Evolutionary conservation across 768 basidiomycete species (phyloP), one percentile per base, ranked within the genome.

Genomic region (Sarcomyxa edulis): DNA sequence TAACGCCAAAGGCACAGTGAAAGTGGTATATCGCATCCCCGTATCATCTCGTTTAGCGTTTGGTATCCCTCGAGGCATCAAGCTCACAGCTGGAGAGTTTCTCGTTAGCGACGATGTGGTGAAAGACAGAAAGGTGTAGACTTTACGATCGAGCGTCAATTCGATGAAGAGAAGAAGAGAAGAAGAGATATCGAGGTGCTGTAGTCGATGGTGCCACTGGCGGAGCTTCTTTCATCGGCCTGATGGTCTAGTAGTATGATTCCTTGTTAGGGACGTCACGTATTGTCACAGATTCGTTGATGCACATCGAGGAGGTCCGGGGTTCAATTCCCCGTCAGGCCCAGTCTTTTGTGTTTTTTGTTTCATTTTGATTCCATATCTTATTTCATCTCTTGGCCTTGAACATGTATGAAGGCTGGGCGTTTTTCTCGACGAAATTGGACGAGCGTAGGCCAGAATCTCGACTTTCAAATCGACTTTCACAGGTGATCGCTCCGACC

Each of bases 41-140:
- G 78, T 81, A 49, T 91, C 88, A 65, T 90, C 86, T 48, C 77
- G 74, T 60, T 80, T 84, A 20, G 74, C 78, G 51, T 86, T 87
- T 21, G 88, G 86, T 32, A 89, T 75, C 42, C 87, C 87, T 59
- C 87, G 74, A 43, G 87, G 87, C 87, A 89, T 89, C 15, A 28
- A n/a, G n/a, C n/a, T n/a, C n/a, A n/a, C n/a, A n/a, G 16, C 27
- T 27, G 7, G 26, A 22, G 14, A 3, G 37, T 9, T 38, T 26
- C n/a, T 7, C 16, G 26, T 10, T 14, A 27, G 8, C 25, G 25
- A 19, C 14, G 7, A 10, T 36, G 35, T n/a, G n/a, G n/a, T n/a
- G n/a, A n/a, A n/a, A n/a, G n/a, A n/a, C n/a, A n/a, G n/a, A n/a
- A n/a, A n/a, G n/a, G n/a, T n/a, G n/a, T n/a, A n/a, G n/a, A n/a